Percentiles rank a stretch among this genome's conserved stretches.
Evolutionary conservation across 2,329 filamentous ascomycete genomes (phyloP).

Genomic region (Xylaria sp.): DNA sequence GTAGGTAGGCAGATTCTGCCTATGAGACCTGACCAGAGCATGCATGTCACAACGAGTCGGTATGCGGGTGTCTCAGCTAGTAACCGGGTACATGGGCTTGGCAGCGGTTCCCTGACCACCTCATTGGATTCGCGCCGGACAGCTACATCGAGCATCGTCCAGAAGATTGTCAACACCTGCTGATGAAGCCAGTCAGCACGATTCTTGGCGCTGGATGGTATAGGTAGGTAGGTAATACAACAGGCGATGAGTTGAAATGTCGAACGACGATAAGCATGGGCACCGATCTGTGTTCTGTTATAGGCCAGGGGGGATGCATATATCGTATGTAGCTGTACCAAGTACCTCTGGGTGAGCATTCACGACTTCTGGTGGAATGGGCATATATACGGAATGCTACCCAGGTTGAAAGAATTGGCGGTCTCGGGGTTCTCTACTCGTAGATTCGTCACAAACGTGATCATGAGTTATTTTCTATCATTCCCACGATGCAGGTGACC

Average conservation of each 20-base stretch:
- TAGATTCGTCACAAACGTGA: conserved; percentile 1
- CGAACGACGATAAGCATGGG: not conserved
- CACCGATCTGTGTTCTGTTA: not conserved
- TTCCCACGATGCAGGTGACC: conserved; percentile 2
- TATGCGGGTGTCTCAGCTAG: conserved; percentile 9
- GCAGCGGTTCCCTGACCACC: conserved; percentile 13
- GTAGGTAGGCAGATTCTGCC: not conserved
- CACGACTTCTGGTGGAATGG: not conserved
- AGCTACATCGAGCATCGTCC: conserved; percentile 9
- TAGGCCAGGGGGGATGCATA: not conserved
- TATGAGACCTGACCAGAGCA: not conserved
- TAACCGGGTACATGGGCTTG: conserved; percentile 1
- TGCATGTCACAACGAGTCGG: conserved; percentile 2
- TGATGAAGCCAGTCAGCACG: too few species aligned
- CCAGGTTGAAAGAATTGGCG: not conserved
- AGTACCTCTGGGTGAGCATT: not conserved
- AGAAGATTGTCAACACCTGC: too few species aligned
- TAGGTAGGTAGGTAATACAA: too few species aligned
- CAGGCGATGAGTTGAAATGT: not conserved
- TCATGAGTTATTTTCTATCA: not conserved
- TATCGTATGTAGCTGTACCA: not conserved
- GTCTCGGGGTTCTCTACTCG: too few species aligned
- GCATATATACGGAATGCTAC: not conserved
- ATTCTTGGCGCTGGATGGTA: too few species aligned
- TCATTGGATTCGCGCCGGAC: conserved; percentile 25